Base-by-base conservation (phyloP, 1,139 yeast species). In the Hansenula sp. region DNA sequence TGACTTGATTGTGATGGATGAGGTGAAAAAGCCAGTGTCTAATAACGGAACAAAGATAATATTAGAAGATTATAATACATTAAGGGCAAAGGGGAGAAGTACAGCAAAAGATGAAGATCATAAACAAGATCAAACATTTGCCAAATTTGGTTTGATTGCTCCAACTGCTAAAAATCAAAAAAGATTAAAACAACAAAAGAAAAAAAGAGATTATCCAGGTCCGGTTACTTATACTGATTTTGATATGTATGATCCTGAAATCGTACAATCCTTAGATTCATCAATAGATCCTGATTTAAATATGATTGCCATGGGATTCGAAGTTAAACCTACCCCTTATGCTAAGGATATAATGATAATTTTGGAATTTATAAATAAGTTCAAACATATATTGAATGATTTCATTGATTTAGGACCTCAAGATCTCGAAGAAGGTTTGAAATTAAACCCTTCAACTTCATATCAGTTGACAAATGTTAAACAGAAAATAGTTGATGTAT, bases 341-440 rank as follows among this genome's bases (percentile, higher is more conserved):
- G 82, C 79, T 0, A 64, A 63, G 32, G 79, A 75, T 49, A 66
- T 77, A 15, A 49, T 74, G 21, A 65, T 58, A 44, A 58, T 78
- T 5, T 59, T 76, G 49, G 62, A 74, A 8, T 78, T 70, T 46
- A 57, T 76, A 31, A 65, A 66, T 41, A 76, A 73, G 52, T 78
- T 77, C 50, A 62, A 59, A 43, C 57, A 60, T 7, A 62, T 62
- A 33, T 63, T 68, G 38, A 47, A 47, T 3, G 64, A 59, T 12
- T 47, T 75, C 11, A 63, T 66, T 24, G 63, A 65, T 30, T 42
- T 67, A 28, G 69, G 72, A 0, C 80, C 81, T 12, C 74, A 71
- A 47, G 78, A 74, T 51, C 63, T 78, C 30, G 82, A 77, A 52
- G 58, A 62, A 19, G 83, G 82, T 1, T 59, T 77, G 36, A 66